Evolutionary conservation across 371 early-diverging fungal genomes (phyloP), one percentile per base, ranked within the genome.

Genomic region (Vairimorpha ceranae): DNA sequence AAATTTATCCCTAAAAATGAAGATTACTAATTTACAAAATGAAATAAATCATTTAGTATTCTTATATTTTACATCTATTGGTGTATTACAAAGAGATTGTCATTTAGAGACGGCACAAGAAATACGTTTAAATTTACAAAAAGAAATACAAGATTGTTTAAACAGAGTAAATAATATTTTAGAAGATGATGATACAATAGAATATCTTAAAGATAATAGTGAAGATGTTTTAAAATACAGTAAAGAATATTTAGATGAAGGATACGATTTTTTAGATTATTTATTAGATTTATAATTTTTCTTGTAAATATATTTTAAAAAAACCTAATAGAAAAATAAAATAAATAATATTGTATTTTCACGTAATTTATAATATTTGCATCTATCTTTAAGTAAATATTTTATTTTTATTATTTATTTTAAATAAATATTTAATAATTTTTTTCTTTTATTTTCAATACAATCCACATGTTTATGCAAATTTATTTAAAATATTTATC

Each of bases 41-140:
- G 71, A 74, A 35, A 33, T 70, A 10, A 78, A 78, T 59, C 67
- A 78, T 21, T 45, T 78, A 1, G 21, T 74, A 29, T 78, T 69
- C 67, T 43, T 74, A 10, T 78, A 78, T 58, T 78, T 69, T 52
- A 78, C 70, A 19, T 51, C 69, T 7, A 66, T 78, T 10, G 78
- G 78, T 23, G 72, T 78, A 14, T 59, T 78, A 32, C 74, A 74
- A 35, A 51, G 78, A 52, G 78, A 78, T 65, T 8, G 25, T 10
- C 41, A 64, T 19, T 8, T 12, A 12, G 46, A 52, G 33, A 63
- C 33, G 2, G n/a, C 74, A 33, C 6, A 29, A 15, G 54, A 70
- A 21, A 52, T 30, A 8, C 61, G 70, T 35, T 30, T 46, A 21
- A 43, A 60, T 19, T 46, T 77, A 23, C 27, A 27, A 19, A 41